These are phyloP conservation scores for Solanum rostratum DNA, from an alignment of 257 asterid genomes.

Conservation along the genomic window DNA sequence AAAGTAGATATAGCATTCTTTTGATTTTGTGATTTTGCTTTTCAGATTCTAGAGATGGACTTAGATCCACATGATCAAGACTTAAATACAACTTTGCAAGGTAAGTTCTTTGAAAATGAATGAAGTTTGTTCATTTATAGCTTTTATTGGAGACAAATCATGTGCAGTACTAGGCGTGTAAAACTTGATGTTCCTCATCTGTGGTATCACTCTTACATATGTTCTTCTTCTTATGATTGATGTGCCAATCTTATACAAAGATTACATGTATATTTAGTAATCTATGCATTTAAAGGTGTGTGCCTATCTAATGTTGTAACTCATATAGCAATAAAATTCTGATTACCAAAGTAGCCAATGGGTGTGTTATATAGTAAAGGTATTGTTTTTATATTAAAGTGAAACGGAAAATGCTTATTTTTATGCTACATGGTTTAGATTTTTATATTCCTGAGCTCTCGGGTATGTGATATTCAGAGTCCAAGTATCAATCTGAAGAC, in stretches of 20 bases:
- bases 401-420: background rate
- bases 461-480: conserved; percentile 30
- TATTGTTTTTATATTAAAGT: background rate
- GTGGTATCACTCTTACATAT: background rate
- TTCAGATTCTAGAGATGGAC: conserved; percentile 94
- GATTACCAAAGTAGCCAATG: background rate
- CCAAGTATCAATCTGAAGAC: conserved; percentile 56
- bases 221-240: background rate
- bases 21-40: conserved; percentile 10
- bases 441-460: background rate
- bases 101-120: conserved; percentile 23
- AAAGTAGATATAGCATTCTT: background rate
- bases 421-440: background rate
- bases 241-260: background rate
- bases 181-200: background rate
- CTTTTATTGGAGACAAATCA: background rate
- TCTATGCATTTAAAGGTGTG: background rate
- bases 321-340: background rate
- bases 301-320: background rate
- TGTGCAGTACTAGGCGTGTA: background rate
- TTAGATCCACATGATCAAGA: conserved; percentile 71
- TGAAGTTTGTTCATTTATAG: conserved; percentile 3
- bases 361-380: background rate
- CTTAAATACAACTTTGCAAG: conserved; percentile 29
- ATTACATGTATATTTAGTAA: background rate